Percentiles rank a stretch among this genome's conserved stretches.
Conservation (phyloP, 2,329 filamentous ascomycete genomes). For the Penicillium sp. region DNA sequence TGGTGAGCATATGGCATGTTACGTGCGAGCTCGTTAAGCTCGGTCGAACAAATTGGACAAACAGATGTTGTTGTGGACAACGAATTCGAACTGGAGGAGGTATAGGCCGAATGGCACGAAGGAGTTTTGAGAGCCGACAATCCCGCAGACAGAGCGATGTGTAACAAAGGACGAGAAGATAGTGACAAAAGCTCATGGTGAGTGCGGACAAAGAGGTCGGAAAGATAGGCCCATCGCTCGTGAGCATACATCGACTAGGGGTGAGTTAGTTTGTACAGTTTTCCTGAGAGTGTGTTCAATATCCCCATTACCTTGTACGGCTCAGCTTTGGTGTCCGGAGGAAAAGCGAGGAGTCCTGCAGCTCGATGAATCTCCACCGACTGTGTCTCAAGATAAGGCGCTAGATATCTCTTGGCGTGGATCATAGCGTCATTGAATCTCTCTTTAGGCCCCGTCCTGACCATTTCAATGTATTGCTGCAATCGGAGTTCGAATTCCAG, state of each 20-base stretch:
- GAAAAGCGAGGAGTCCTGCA: constrained; percentile 70
- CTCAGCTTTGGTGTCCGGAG: constrained; percentile 51
- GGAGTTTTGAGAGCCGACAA: constrained; percentile 93
- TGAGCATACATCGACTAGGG: no score
- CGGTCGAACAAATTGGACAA: constrained; percentile 91
- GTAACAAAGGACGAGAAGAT: constrained; percentile 71
- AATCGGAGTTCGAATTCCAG: constrained; percentile 87
- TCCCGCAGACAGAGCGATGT: constrained; percentile 82
- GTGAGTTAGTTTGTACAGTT: no score
- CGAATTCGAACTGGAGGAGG: constrained; percentile 47
- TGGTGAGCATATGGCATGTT: constrained; percentile 92
- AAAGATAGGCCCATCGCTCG: constrained; percentile 73
- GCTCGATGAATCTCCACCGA: constrained; percentile 61
- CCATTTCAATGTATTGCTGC: constrained; percentile 90
- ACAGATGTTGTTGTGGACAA: constrained; percentile 60
- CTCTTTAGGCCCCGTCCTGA: constrained; percentile 59
- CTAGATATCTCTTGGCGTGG: constrained; percentile 74
- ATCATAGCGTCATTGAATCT: constrained; percentile 64
- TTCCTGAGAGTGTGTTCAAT: no score
- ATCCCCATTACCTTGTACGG: constrained; percentile 56
- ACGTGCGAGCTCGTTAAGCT: constrained; percentile 82
- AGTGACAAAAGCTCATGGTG: constrained; percentile 79
- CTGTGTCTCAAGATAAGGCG: constrained; percentile 60
- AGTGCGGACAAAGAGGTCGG: constrained; percentile 69
- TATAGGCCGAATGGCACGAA: constrained; percentile 66